phyloP scores from a whole-genome alignment of 306 rosid genomes.

The Pterocarpus santalinus region DNA sequence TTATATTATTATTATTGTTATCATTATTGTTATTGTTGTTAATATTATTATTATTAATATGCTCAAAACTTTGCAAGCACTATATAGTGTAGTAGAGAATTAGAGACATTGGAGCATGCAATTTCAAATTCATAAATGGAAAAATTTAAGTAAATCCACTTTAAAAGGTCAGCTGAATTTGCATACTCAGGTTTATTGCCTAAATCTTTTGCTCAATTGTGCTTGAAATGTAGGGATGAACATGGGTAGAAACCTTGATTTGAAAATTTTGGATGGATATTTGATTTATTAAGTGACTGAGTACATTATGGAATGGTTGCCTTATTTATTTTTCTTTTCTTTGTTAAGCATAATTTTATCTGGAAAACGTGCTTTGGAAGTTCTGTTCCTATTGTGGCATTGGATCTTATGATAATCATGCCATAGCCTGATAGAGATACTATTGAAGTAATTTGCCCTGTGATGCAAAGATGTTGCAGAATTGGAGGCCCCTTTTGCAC shows the following conservation, averaged over 20 bases:
- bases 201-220: neutral
- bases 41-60: neutral
- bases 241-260: slow-evolving; percentile 5
- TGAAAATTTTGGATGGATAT: slow-evolving; percentile 1
- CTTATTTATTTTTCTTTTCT: neutral
- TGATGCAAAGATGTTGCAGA: slow-evolving; percentile 5
- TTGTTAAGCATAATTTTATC: slow-evolving; percentile 15
- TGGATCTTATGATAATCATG: slow-evolving; percentile 25
- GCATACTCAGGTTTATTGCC: neutral
- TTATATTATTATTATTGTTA: neutral
- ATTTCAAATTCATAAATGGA: neutral
- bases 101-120: slow-evolving; percentile 10
- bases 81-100: neutral
- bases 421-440: neutral
- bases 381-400: slow-evolving; percentile 4
- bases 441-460: slow-evolving; percentile 3
- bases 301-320: slow-evolving; percentile 6
- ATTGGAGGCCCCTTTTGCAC: neutral
- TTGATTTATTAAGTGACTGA: neutral
- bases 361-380: slow-evolving; percentile 11
- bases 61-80: neutral
- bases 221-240: slow-evolving; percentile 11
- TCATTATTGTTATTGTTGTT: neutral
- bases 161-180: slow-evolving; percentile 22
- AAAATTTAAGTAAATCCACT: slow-evolving; percentile 3